Base-by-base conservation (phyloP, 73 alveolate genomes). In the Uronychia setigera region DNA sequence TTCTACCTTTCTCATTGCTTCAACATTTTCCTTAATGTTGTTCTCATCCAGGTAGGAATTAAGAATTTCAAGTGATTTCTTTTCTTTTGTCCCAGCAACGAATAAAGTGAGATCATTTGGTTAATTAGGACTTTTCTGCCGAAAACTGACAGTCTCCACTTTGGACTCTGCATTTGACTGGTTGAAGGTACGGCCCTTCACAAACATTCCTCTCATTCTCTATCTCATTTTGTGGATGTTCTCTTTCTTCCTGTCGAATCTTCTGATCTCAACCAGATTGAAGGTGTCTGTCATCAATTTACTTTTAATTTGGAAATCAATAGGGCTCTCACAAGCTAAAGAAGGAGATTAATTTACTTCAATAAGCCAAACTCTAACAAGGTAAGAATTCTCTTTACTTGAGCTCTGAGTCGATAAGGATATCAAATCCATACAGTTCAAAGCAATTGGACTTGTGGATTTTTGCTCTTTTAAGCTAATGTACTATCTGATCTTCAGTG, bases 181-280 rank as follows among this genome's bases (percentile, higher is more conserved):
- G 67, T 46, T 46, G 67, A 46, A 46, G 67, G 67, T 5, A 5
- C 67, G 5, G 5, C 67, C 67, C 19, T 46, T 46, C n/a, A 46
- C 67, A 19, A 46, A 46, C 67, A 46, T 46, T 5, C 67, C 67
- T 46, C 67, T 5, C 67, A 46, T 46, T 19, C 93, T 88, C 32
- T 78, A 26, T 30, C 78, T 86, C 9, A 86, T 57, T 79, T 86
- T 90, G 76, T 46, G 87, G 26, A 79, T 29, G 27, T 80, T 58
- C 58, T 90, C 95, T 60, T 80, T 85, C 76, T 85, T 90, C 60
- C 92, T 76, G 59, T 90, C 95, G 74, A 33, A 90, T 46, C 34
- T 35, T 0, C 86, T 32, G 29, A 95, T 77, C 31, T 97, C 97
- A 9, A 82, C 82, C 26, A 82, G 79, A 82, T 82, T 82, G 27